phyloP scores from a whole-genome alignment of 1,284 basidiomycete genomes.

The Cystobasidium pallidum region DNA sequence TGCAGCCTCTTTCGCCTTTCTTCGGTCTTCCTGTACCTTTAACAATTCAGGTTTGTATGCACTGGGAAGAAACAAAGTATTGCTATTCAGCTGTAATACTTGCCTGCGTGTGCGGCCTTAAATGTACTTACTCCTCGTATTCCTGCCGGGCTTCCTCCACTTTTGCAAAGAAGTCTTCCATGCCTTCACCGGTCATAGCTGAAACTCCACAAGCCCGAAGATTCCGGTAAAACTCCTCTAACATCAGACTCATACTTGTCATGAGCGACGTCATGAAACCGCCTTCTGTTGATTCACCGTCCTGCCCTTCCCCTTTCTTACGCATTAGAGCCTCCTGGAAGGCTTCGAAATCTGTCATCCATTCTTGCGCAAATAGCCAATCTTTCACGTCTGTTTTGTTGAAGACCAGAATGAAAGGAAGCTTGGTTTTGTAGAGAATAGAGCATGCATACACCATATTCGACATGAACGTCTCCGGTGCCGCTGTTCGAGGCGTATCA shows the following conservation, averaged over 20 bases:
- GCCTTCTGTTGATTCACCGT: slow-evolving; percentile 72
- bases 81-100: slow-evolving; percentile 10
- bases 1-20: slow-evolving; percentile 64
- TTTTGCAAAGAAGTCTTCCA: slow-evolving; percentile 86
- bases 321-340: slow-evolving; percentile 61
- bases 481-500: slow-evolving; percentile 91
- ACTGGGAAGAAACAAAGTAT: slow-evolving; percentile 58
- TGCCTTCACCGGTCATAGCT: slow-evolving; percentile 89
- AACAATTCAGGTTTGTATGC: slow-evolving; percentile 91
- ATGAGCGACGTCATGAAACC: slow-evolving; percentile 99
- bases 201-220: slow-evolving; percentile 88
- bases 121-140: slow-evolving; percentile 74
- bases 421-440: slow-evolving; percentile 96
- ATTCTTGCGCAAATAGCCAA: slow-evolving; percentile 90
- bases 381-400: slow-evolving; percentile 93
- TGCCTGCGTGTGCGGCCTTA: too few relatives aligned
- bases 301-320: slow-evolving; percentile 55
- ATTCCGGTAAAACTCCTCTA: slow-evolving; percentile 99
- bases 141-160: slow-evolving; percentile 84
- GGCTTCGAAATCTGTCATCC: slow-evolving; percentile 96
- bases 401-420: slow-evolving; percentile 97
- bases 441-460: slow-evolving; percentile 99
- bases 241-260: slow-evolving; percentile 97
- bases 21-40: slow-evolving; percentile 65
- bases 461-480: slow-evolving; percentile 98